phyloP scores from a whole-genome alignment of 2,329 filamentous ascomycete species.

The Alternaria alternata region DNA sequence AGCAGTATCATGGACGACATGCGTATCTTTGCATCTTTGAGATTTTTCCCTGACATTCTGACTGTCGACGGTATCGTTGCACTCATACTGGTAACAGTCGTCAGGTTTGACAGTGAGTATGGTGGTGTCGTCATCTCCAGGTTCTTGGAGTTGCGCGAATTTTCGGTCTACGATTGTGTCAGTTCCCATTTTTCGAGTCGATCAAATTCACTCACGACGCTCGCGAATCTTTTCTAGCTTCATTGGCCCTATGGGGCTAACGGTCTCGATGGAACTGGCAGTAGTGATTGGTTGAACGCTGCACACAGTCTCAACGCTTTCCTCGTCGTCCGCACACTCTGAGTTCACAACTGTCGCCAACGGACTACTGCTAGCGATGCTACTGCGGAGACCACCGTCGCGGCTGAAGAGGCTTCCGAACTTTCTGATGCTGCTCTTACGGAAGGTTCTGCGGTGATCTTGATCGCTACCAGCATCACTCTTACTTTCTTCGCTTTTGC shows the following conservation, averaged over 20 bases:
- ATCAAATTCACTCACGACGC: neutral
- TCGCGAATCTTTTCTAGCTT: neutral
- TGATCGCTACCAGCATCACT: neutral
- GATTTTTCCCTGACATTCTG: neutral
- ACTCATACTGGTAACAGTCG: neutral
- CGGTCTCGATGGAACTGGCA: neutral
- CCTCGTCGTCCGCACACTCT: neutral
- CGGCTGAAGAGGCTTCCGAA: slow-evolving; percentile 6
- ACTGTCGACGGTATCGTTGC: neutral
- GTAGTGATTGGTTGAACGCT: neutral
- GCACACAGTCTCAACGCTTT: neutral
- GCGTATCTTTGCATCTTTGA: neutral
- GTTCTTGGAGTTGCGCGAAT: neutral
- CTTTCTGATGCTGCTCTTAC: slow-evolving; percentile 7
- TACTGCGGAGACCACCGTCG: neutral
- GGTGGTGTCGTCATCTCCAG: neutral
- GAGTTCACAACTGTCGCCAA: neutral
- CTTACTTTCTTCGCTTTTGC: neutral
- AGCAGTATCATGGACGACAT: neutral
- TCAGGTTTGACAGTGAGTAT: neutral
- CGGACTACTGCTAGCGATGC: neutral
- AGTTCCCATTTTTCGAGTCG: neutral
- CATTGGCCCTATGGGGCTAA: neutral
- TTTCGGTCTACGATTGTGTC: neutral
- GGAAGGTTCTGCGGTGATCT: neutral